phyloP scores from a whole-genome alignment of 345 rosid species.

The Pseudoturritis turrita region DNA sequence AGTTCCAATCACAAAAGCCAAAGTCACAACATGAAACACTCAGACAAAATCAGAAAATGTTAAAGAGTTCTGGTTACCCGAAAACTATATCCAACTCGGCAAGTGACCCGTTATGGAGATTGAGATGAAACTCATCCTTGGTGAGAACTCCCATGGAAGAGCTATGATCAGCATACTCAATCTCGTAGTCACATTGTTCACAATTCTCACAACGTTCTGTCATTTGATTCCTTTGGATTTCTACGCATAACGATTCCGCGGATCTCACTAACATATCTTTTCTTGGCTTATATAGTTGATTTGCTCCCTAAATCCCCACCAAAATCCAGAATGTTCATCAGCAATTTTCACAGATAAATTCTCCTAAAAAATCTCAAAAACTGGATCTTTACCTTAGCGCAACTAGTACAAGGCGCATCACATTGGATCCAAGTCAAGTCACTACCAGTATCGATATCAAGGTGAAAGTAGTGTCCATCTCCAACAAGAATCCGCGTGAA shows the following conservation, averaged over 20 bases:
- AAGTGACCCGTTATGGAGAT: conserved; percentile 59
- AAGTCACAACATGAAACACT: conserved; percentile 7
- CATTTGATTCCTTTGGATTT: conserved; percentile 56
- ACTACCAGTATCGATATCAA: conserved; percentile 94
- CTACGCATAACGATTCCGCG: conserved; percentile 55
- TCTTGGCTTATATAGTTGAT: conserved; percentile 72
- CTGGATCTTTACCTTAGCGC: conserved; percentile 63
- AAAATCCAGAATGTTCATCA: conserved; percentile 15
- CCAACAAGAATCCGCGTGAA: conserved; percentile 72
- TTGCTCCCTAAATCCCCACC: conserved; percentile 67
- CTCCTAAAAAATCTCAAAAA: background rate
- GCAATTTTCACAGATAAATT: background rate
- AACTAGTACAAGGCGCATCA: conserved; percentile 90
- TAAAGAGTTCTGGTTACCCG: conserved; percentile 44
- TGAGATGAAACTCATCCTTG: conserved; percentile 67
- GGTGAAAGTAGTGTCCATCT: conserved; percentile 49
- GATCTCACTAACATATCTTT: conserved; percentile 47
- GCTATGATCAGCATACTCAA: conserved; percentile 91
- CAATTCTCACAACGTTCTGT: conserved; percentile 39
- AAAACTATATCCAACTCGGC: conserved; percentile 55
- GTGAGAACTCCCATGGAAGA: conserved; percentile 90
- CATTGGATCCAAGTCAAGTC: conserved; percentile 97
- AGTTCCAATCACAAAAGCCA: conserved; percentile 14
- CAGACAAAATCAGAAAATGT: background rate
- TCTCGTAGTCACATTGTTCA: conserved; percentile 92